Conservation (phyloP, 2,329 filamentous ascomycete genomes). For the Phyllosticta ampelicida region DNA sequence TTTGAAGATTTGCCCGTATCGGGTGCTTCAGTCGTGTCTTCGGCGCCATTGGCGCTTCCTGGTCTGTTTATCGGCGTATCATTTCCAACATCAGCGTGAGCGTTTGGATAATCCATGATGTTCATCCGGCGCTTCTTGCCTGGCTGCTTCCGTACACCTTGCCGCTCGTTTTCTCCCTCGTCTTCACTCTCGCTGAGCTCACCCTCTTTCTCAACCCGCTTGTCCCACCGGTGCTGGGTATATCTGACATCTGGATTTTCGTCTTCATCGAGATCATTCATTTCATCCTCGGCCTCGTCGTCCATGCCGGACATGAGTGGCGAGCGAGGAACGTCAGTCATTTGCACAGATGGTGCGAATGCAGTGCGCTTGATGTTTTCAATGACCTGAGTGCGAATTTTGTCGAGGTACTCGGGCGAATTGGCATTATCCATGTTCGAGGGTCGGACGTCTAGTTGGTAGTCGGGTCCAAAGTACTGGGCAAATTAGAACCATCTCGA, state of each 20-base stretch:
- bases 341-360: conserved; percentile 52
- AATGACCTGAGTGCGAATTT: conserved; percentile 54
- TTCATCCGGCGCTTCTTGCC: conserved; percentile 41
- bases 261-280: conserved; percentile 67
- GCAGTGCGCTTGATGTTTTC: conserved; percentile 56
- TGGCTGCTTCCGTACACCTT: conserved; percentile 53
- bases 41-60: conserved; percentile 14
- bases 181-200: conserved; percentile 69
- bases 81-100: conserved; percentile 32
- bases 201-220: conserved; percentile 62
- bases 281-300: conserved; percentile 53
- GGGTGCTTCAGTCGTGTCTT: conserved; percentile 23
- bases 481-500: neutral
- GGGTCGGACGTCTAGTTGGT: conserved; percentile 57
- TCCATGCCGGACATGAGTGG: conserved; percentile 48
- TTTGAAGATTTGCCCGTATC: conserved; percentile 21
- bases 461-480: conserved; percentile 58
- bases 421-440: conserved; percentile 67
- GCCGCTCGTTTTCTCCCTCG: conserved; percentile 74
- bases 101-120: conserved; percentile 51
- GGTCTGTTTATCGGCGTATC: conserved; percentile 12
- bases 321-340: conserved; percentile 51
- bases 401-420: conserved; percentile 56
- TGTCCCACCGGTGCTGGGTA: conserved; percentile 74
- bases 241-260: conserved; percentile 73